These are phyloP conservation scores for Lachnellula suecica DNA, from an alignment of 2,329 filamentous ascomycete genomes.

Conservation along the genomic window DNA sequence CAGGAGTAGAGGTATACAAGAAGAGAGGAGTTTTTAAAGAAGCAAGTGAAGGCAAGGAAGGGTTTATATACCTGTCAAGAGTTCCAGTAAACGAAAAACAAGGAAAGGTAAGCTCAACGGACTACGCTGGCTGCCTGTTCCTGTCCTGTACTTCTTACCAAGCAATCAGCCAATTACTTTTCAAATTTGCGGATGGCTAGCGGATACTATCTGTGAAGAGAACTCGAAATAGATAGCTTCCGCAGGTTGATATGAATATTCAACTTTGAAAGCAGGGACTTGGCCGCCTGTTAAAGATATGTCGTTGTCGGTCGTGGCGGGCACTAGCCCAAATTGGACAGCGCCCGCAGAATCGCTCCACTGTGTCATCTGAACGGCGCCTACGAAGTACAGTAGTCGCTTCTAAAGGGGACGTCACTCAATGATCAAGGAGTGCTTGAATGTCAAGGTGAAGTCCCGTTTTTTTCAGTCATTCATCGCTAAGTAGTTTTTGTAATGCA, in stretches of 20 bases:
- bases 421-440: too few species aligned
- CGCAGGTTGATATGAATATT: not conserved
- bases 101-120: not conserved
- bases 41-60: not conserved
- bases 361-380: too few species aligned
- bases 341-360: not conserved
- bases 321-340: not conserved
- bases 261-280: too few species aligned
- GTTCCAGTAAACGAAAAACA: not conserved
- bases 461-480: too few species aligned
- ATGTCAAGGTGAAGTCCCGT: too few species aligned
- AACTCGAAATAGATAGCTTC: not conserved
- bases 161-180: not conserved
- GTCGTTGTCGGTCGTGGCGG: not conserved
- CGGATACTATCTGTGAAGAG: not conserved
- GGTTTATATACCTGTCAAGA: not conserved
- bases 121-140: not conserved
- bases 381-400: too few species aligned
- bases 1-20: not conserved
- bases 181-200: not conserved
- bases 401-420: too few species aligned
- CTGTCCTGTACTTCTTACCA: not conserved
- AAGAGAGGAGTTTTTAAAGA: not conserved
- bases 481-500: too few species aligned
- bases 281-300: too few species aligned